Evolutionary conservation across 768 basidiomycete species (phyloP), one percentile per base, ranked within the genome.

Genomic region (Macrolepiota fuliginosa): DNA sequence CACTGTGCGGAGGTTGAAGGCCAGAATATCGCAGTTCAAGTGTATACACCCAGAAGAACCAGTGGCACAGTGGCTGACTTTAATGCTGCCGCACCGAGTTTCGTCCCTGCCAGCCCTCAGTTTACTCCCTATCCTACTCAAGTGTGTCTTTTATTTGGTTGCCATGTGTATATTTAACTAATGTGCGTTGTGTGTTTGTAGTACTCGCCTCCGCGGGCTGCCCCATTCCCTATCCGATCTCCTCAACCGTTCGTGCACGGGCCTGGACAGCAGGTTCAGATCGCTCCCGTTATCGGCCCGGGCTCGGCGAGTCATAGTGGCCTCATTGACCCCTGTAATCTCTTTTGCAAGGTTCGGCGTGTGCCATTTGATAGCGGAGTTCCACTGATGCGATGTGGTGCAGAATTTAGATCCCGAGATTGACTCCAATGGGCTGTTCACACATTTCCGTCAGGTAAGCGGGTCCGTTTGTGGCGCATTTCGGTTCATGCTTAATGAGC

Each of bases 201-300:
- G 53, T 54, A 54, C 36, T 62, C 64, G 42, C 64, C 64, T 63
- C 86, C 89, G 1, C 83, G 84, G 63, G 77, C 74, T 27, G 78
- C 77, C 66, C 81, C 81, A 15, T 83, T 76, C 61, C 74, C 83
- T 32, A 66, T 81, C 19, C 80, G 78, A 58, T 73, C 81, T 36
- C 72, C 77, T 22, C 73, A 81, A 13, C 73, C 79, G 1, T 94
- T 94, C 68, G 79, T 92, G 7, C 92, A 93, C 72, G 92, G 93
- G 10, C 93, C 93, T 11, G 93, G 93, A 2, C 93, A 95, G 70
- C 92, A 94, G 71, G 91, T 94, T 36, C 92, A 95, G 71, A 81
- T 88, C 7, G 92, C 92, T 1, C 93, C 92, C 13, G 55, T 83
- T 51, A 63, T 66, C 19, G 92, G 92, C 3, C 91, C 90, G 40